Percentiles rank a stretch among this genome's conserved stretches.
These are phyloP conservation scores for Abrus pulchellus DNA, from an alignment of 306 rosid species.

Conservation along the genomic window DNA sequence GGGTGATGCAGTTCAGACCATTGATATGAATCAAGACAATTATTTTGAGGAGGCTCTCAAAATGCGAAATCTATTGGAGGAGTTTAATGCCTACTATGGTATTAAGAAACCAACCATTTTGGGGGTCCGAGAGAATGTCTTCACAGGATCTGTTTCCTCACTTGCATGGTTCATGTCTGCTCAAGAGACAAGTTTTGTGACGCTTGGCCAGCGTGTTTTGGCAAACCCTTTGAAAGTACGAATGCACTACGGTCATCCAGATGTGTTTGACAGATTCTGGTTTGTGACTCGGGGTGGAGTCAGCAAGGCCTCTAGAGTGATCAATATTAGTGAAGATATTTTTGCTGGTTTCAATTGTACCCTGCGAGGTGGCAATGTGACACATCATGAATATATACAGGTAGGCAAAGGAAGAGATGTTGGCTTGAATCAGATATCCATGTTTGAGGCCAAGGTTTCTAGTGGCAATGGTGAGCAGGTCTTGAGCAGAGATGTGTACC, in stretches of 20 bases:
- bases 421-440: conserved; percentile 90
- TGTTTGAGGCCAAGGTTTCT: conserved; percentile 96
- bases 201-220: conserved; percentile 91
- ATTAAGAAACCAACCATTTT: conserved; percentile 87
- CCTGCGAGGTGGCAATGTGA: conserved; percentile 92
- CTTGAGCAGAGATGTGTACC: conserved; percentile 91
- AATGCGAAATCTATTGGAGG: conserved; percentile 93
- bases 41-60: conserved; percentile 98
- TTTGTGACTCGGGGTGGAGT: conserved; percentile 87
- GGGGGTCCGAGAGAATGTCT: conserved; percentile 93
- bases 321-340: conserved; percentile 96
- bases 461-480: conserved; percentile 99
- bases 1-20: conserved; percentile 94
- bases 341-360: conserved; percentile 98
- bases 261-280: conserved; percentile 97
- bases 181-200: conserved; percentile 92
- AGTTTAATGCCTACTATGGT: conserved; percentile 70
- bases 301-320: conserved; percentile 94
- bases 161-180: conserved; percentile 99
- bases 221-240: conserved; percentile 95
- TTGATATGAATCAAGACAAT: conserved; percentile 98
- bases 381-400: conserved; percentile 97
- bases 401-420: conserved; percentile 99
- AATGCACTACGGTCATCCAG: conserved; percentile 99
- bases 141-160: conserved; percentile 97